Evolutionary conservation across 352 stramenopile species (phyloP).

Genomic region (Lagenidium giganteum): DNA sequence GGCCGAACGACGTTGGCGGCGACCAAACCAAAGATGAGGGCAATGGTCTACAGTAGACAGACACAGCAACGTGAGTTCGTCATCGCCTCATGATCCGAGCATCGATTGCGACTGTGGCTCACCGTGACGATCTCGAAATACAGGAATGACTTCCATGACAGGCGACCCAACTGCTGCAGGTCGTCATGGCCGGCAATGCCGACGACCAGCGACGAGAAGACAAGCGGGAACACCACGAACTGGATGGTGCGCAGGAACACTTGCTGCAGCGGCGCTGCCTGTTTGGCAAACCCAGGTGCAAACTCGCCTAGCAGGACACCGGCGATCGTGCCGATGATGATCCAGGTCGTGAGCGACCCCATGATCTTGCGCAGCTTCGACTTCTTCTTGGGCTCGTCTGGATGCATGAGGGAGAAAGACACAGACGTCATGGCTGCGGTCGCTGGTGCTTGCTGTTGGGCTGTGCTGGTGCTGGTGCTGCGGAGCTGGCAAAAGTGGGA

Average conservation of each 20-base stretch:
- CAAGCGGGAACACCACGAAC: constrained; percentile 52
- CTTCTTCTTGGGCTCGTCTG: constrained; percentile 12
- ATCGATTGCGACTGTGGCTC: not conserved
- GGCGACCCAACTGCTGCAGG: constrained; percentile 44
- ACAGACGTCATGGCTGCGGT: too few species aligned
- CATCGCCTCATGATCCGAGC: too few species aligned
- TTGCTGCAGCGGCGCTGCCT: constrained; percentile 36
- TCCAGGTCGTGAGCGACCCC: constrained; percentile 46
- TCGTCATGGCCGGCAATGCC: constrained; percentile 46
- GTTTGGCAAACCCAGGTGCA: constrained; percentile 28
- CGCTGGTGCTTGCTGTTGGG: too few species aligned
- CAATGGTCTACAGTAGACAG: constrained; percentile 11
- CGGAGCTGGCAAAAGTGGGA: too few species aligned
- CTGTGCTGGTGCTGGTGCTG: too few species aligned
- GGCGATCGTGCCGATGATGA: constrained; percentile 27
- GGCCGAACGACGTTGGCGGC: constrained; percentile 41
- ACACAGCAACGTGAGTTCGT: not conserved
- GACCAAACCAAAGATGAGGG: constrained; percentile 32
- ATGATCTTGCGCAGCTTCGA: constrained; percentile 20
- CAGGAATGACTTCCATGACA: constrained; percentile 45
- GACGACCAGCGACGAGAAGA: constrained; percentile 43
- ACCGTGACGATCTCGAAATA: constrained; percentile 46
- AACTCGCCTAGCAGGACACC: constrained; percentile 37
- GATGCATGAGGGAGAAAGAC: too few species aligned
- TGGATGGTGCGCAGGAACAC: constrained; percentile 45